Percentiles rank a stretch among this genome's conserved stretches.
These are phyloP conservation scores for Thalassiosira oceanica DNA, from an alignment of 352 stramenopile genomes.

Conservation along the genomic window DNA sequence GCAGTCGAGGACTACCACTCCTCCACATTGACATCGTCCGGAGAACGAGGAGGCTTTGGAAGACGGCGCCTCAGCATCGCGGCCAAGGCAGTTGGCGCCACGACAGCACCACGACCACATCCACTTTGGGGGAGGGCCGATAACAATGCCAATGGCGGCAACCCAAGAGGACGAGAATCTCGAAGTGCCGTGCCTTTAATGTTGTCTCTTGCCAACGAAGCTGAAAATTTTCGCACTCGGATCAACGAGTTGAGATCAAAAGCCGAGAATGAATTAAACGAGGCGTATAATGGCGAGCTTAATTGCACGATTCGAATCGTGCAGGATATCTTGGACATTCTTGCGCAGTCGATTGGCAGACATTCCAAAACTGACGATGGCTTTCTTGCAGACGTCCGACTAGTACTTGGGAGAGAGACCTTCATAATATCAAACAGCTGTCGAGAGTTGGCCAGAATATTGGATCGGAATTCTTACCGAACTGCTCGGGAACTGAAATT, in stretches of 20 bases:
- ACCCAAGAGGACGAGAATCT: background rate
- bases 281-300: constrained; percentile 40
- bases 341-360: constrained; percentile 29
- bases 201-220: constrained; percentile 36
- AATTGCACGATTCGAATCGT: constrained; percentile 30
- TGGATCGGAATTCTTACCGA: constrained; percentile 32
- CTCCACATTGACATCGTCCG: background rate
- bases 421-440: constrained; percentile 37
- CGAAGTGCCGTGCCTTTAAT: constrained; percentile 31
- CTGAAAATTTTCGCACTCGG: constrained; percentile 17
- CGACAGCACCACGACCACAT: constrained; percentile 24
- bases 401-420: constrained; percentile 39
- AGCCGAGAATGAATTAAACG: background rate
- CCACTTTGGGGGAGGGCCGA: constrained; percentile 42
- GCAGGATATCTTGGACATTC: constrained; percentile 42
- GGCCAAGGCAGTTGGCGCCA: constrained; percentile 16
- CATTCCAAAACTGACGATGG: constrained; percentile 14
- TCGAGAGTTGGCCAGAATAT: constrained; percentile 29
- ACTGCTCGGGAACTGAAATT: constrained; percentile 60
- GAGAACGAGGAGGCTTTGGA: constrained; percentile 26
- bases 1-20: constrained; percentile 45
- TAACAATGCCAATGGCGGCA: constrained; percentile 4
- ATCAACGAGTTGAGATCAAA: constrained; percentile 18
- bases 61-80: constrained; percentile 24
- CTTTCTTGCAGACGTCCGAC: constrained; percentile 29